Percentiles rank a stretch among this genome's conserved stretches.
Conservation (phyloP, 345 rosid species). For the Lenwebbia sp. region DNA sequence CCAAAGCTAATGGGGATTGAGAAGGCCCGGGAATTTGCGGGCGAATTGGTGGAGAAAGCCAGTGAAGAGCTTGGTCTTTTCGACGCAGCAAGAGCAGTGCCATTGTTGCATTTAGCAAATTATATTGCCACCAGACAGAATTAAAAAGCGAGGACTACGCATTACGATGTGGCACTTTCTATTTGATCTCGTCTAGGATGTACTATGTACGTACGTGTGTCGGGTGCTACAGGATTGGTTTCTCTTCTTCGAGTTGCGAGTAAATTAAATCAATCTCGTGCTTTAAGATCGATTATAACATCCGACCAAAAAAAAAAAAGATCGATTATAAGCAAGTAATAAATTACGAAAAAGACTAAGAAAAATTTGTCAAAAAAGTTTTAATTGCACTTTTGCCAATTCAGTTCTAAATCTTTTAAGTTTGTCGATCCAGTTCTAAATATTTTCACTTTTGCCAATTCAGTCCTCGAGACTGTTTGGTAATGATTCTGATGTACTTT, state of each 20-base stretch:
- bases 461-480: too few relatives aligned
- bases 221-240: not conserved
- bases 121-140: conserved; percentile 22
- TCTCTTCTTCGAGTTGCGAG: not conserved
- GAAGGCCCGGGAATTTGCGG: conserved; percentile 14
- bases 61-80: conserved; percentile 13
- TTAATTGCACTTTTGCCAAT: too few relatives aligned
- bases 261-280: not conserved
- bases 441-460: too few relatives aligned
- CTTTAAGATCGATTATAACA: not conserved
- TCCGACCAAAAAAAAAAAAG: too few relatives aligned
- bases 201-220: not conserved
- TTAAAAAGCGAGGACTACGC: not conserved
- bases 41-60: conserved; percentile 15
- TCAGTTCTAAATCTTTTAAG: too few relatives aligned
- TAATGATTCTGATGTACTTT: too few relatives aligned
- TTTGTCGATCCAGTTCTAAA: too few relatives aligned
- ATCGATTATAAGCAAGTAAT: not conserved
- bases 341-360: not conserved
- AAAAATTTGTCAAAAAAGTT: too few relatives aligned
- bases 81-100: conserved; percentile 19
- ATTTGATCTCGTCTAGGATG: not conserved
- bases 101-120: conserved; percentile 14
- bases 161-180: not conserved
- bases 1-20: conserved; percentile 28